Percentiles rank a stretch among this genome's conserved stretches.
Evolutionary conservation across 129 eudicot species (phyloP).

Genomic region (Escallonia herrerae): DNA sequence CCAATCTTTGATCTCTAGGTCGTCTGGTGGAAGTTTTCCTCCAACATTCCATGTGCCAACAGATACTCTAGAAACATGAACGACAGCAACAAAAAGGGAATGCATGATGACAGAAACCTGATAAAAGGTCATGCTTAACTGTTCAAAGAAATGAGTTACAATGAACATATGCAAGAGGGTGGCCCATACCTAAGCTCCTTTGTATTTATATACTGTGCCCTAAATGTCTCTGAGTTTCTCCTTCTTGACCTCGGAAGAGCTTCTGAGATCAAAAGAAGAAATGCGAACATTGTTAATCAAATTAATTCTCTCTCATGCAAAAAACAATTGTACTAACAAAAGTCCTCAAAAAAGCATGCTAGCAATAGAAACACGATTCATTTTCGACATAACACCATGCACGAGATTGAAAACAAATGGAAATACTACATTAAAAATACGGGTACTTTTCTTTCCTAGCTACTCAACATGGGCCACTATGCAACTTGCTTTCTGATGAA

Average conservation of each 20-base stretch:
- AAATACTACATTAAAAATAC: not conserved
- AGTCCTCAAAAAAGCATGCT: not conserved
- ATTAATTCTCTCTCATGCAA: not conserved
- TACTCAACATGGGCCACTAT: too few relatives aligned
- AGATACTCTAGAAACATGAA: constrained; percentile 49
- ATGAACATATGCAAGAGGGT: constrained; percentile 8
- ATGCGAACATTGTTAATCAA: not conserved
- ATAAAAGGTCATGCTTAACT: too few relatives aligned
- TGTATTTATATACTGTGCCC: constrained; percentile 62
- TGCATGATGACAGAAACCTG: not conserved
- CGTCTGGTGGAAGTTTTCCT: constrained; percentile 71
- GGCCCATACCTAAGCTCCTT: constrained; percentile 70
- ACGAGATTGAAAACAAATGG: not conserved
- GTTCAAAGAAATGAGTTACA: not conserved
- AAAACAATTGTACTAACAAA: not conserved
- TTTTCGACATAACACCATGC: not conserved
- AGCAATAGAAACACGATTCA: not conserved
- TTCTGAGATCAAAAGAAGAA: constrained; percentile 37
- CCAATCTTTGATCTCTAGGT: constrained; percentile 71
- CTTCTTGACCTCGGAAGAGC: constrained; percentile 66
- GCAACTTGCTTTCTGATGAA: too few relatives aligned
- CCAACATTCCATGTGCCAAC: constrained; percentile 95
- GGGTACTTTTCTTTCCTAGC: too few relatives aligned
- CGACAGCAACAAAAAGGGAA: not conserved
- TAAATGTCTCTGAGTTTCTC: constrained; percentile 84